A percentile compares a stretch with the other conserved stretches of the same genome.
Conservation (phyloP, 2,329 filamentous ascomycete species). For the Paracorniculantispora psalliotae region DNA sequence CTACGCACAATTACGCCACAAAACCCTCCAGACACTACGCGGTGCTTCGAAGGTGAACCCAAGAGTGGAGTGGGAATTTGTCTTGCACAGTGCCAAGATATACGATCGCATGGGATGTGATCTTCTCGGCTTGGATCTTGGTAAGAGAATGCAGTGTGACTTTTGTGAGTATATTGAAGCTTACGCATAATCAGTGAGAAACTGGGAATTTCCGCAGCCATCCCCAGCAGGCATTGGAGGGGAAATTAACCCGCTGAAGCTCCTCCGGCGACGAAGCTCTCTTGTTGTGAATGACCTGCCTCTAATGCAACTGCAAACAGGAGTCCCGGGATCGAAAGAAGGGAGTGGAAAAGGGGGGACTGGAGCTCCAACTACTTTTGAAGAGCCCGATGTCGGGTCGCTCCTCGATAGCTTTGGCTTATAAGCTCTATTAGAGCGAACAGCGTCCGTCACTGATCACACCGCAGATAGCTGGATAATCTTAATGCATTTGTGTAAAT, state of each 20-base stretch:
- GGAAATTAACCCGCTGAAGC: conserved; percentile 58
- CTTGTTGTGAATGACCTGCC: conserved; percentile 75
- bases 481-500: background rate
- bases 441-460: too few species aligned
- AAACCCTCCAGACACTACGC: conserved; percentile 74
- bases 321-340: conserved; percentile 31
- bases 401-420: conserved; percentile 93
- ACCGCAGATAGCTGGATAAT: too few species aligned
- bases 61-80: conserved; percentile 80
- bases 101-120: conserved; percentile 94
- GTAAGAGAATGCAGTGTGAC: conserved; percentile 49
- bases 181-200: conserved; percentile 50
- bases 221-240: conserved; percentile 34
- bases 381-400: conserved; percentile 87
- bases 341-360: conserved; percentile 38
- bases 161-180: conserved; percentile 17
- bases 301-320: conserved; percentile 34
- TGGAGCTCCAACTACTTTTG: conserved; percentile 69
- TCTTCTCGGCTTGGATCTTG: conserved; percentile 77
- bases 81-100: conserved; percentile 76
- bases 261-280: conserved; percentile 68
- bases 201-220: conserved; percentile 73
- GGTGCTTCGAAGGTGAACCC: conserved; percentile 80
- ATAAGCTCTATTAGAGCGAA: conserved; percentile 39
- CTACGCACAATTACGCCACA: conserved; percentile 79